Percentiles rank a stretch among this genome's conserved stretches.
Evolutionary conservation across 495 filamentous ascomycete genomes (phyloP).

Genomic region (Talaromyces ruber): DNA sequence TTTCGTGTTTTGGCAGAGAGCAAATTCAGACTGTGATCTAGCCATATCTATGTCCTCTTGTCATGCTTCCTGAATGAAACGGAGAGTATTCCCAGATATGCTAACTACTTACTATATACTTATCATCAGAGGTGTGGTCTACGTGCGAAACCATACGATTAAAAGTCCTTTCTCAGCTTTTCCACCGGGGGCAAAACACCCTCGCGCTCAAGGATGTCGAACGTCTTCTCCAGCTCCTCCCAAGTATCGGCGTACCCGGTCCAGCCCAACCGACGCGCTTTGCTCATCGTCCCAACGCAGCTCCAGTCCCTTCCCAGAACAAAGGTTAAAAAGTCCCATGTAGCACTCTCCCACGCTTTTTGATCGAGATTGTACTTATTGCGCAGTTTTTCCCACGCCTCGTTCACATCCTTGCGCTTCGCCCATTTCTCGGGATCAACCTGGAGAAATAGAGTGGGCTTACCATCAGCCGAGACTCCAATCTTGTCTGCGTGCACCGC

Average conservation of each 20-base stretch:
- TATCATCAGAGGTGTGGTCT: too few relatives aligned
- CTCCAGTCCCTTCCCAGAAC: constrained; percentile 39
- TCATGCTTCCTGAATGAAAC: too few relatives aligned
- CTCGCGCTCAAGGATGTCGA: constrained; percentile 35
- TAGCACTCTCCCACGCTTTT: constrained; percentile 44
- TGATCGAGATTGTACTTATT: constrained; percentile 38
- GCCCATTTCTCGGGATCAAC: constrained; percentile 46
- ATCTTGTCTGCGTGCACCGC: constrained; percentile 24
- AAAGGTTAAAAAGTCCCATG: constrained; percentile 45
- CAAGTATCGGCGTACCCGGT: constrained; percentile 39
- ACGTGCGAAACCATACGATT: neutral
- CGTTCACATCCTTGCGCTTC: constrained; percentile 38
- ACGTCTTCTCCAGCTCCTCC: constrained; percentile 38
- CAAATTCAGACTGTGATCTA: too few relatives aligned
- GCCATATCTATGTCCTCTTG: neutral
- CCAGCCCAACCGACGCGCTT: constrained; percentile 41
- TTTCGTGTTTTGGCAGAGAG: too few relatives aligned
- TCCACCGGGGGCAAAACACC: constrained; percentile 10
- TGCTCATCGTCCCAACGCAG: constrained; percentile 46
- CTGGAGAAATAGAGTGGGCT: constrained; percentile 26
- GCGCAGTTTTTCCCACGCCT: constrained; percentile 36
- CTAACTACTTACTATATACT: too few relatives aligned
- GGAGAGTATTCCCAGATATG: too few relatives aligned
- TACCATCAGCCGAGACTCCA: constrained; percentile 26
- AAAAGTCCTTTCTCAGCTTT: constrained; percentile 10